These are phyloP conservation scores for Cocos nucifera DNA, from an alignment of 176 grass and related monocot species.

Conservation along the genomic window DNA sequence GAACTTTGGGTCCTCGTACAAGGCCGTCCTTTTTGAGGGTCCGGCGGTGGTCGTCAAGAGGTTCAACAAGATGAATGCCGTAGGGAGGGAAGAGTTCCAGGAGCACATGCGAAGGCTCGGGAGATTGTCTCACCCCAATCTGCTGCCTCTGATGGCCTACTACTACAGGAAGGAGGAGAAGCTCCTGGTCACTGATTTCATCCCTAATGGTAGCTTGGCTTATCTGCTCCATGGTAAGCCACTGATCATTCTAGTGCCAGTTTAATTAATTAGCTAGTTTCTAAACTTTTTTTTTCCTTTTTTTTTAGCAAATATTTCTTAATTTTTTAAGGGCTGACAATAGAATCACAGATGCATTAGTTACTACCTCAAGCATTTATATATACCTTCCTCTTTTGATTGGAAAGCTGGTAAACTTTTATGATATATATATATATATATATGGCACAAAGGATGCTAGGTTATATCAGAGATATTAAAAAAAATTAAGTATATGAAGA, in stretches of 20 bases:
- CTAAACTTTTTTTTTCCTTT: too few species aligned
- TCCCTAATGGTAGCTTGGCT: constrained; percentile 11
- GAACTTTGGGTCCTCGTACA: constrained; percentile 12
- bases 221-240: not conserved
- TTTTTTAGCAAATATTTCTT: too few species aligned
- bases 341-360: too few species aligned
- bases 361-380: too few species aligned
- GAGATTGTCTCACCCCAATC: not conserved
- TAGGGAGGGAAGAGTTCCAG: constrained; percentile 5
- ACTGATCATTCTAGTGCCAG: not conserved
- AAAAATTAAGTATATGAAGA: too few species aligned
- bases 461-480: too few species aligned
- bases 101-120: constrained; percentile 7
- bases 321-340: too few species aligned
- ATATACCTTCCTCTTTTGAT: too few species aligned
- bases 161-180: constrained; percentile 15
- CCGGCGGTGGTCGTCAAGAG: constrained; percentile 3
- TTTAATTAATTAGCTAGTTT: too few species aligned
- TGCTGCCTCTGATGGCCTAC: constrained; percentile 4
- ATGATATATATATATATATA: too few species aligned
- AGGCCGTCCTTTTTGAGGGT: not conserved
- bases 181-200: constrained; percentile 4
- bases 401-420: too few species aligned
- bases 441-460: too few species aligned
- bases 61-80: not conserved